Base-by-base conservation (phyloP, 352 stramenopile genomes). In the Globisporangium solare region DNA sequence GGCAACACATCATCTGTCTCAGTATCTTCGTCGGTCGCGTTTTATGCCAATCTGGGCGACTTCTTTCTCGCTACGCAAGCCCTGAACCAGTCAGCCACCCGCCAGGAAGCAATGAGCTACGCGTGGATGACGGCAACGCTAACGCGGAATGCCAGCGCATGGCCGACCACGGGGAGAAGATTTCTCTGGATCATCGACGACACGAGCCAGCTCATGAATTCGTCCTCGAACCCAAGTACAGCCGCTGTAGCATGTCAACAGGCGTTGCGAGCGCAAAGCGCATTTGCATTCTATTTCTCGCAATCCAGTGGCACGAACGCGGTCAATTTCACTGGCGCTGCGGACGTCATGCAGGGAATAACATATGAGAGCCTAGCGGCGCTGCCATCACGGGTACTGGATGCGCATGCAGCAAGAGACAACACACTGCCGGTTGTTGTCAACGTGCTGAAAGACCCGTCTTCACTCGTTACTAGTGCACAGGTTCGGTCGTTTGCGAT, bases 361-460 rank as follows among this genome's bases (percentile, higher is more conserved):
- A 14, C 47, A 12, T 73, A 58, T n/a, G 55, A 60, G 2, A 43
- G 43, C 15, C 37, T 35, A 42, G n/a, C 55, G 24, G 2, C 42
- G 15, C 68, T 76, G 32, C 56, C 69, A 27, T 55, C 56, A n/a
- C 41, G 52, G 32, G n/a, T 81, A 22, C 53, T 67, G 2, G 61
- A 73, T 37, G 67, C 59, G 1, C 62, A 78, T 13, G 46, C 67
- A 41, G 31, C 64, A 22, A 70, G 59, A 49, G 69, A 81, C 31
- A 58, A 45, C 8, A 27, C 43, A 22, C 8, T 77, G 17, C 62
- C 70, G 27, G 43, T 57, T 4, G 58, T 18, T 7, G 35, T 73
- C 18, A 54, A 68, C 11, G 52, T 74, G 18, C 53, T 71, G 13
- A 48, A 51, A 14, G 70, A 82, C 20, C 53, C 54, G 17, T 53